A percentile compares a stretch with the other conserved stretches of the same genome.
These are phyloP conservation scores for Funneliformis geosporum DNA, from an alignment of 192 early-diverging fungal genomes.

Conservation along the genomic window DNA sequence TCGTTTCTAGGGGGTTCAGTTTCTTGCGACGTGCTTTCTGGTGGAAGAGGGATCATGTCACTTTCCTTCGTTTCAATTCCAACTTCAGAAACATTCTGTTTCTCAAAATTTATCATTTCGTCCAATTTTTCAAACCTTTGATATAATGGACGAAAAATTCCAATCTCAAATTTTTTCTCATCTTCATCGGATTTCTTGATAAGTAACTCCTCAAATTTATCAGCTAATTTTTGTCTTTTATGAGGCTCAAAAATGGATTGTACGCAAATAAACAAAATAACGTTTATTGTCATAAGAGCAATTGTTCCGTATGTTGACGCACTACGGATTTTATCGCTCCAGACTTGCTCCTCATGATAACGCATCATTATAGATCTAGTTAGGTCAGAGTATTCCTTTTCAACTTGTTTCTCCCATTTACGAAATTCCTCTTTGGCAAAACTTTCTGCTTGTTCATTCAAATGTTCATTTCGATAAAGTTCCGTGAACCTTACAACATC, in stretches of 20 bases:
- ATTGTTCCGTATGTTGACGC: slow-evolving; percentile 75
- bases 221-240: slow-evolving; percentile 65
- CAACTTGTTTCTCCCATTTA: slow-evolving; percentile 62
- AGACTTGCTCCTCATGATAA: slow-evolving; percentile 83
- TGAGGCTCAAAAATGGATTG: slow-evolving; percentile 76
- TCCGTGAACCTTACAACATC: slow-evolving; percentile 78
- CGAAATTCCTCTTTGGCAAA: slow-evolving; percentile 50
- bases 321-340: slow-evolving; percentile 84
- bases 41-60: background rate
- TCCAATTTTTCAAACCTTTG: background rate
- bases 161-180: background rate
- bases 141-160: background rate
- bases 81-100: background rate
- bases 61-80: background rate
- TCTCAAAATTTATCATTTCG: background rate
- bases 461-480: slow-evolving; percentile 71
- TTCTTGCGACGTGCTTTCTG: background rate
- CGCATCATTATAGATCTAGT: slow-evolving; percentile 70
- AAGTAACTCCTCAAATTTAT: slow-evolving; percentile 60
- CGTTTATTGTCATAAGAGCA: slow-evolving; percentile 69
- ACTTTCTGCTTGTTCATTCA: slow-evolving; percentile 55
- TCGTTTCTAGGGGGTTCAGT: background rate
- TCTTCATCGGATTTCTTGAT: background rate
- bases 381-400: slow-evolving; percentile 61
- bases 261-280: slow-evolving; percentile 65